Base-by-base conservation (phyloP, 768 basidiomycete genomes). In the Lactarius deliciosus region DNA sequence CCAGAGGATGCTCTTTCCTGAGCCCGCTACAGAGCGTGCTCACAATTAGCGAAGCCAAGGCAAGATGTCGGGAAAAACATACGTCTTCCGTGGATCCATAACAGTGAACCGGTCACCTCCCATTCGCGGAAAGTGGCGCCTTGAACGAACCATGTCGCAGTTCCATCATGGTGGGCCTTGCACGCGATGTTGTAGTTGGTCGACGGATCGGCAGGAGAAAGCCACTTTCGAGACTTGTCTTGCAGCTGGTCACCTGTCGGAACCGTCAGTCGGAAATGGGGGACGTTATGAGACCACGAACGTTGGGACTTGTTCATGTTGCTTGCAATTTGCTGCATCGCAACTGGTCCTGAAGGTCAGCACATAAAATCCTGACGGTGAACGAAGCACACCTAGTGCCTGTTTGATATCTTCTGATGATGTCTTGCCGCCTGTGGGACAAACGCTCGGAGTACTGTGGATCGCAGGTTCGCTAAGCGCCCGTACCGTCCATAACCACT, bases 41-140 rank as follows among this genome's bases (percentile, higher is more conserved):
- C 3, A 38, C 36, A 38, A 38, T 38, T 38, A 38, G 11, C 2
- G 7, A 0, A 0, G n/a, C n/a, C 0, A 36, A 13, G 36, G 36
- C 11, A 38, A 38, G 25, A 38, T 4, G 4, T 13, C 0, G 11
- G 6, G 53, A 38, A 18, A 15, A 22, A 28, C 53, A 11, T 18
- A 61, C 60, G 60, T 50, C 32, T 61, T 36, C 45, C 60, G n/a
- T 54, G 22, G 13, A 61, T 53, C 61, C 50, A 61, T 20, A 61
- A 53, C 16, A 36, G 45, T n/a, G 45, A 30, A 9, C 34, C 47
- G 13, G 22, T 36, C 13, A 22, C 18, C 13, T 30, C 22, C 47
- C 61, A 61, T 20, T 25, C 36, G 16, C 16, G 6, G 7, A 53
- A 61, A 16, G 36, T 40, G 50, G 25, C 5, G 34, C 47, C 47